Evolutionary conservation across 345 rosid species (phyloP), one percentile per base, ranked within the genome.

Genomic region (Eucalyptus rudis): DNA sequence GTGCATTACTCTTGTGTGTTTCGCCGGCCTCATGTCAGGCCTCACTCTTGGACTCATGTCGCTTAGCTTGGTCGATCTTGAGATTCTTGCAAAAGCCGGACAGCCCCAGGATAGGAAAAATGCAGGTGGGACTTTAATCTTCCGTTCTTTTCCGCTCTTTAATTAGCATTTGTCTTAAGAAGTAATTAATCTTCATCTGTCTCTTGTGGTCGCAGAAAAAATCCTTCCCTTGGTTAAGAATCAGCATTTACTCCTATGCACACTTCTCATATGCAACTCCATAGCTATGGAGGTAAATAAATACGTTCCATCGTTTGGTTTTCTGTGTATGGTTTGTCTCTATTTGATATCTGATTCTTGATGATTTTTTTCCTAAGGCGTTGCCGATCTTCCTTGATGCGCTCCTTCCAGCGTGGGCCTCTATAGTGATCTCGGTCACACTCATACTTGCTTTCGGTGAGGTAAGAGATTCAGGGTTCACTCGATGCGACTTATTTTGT

Each of bases 11-110:
- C 94, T 97, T 29, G 99, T 96, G 50, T 90, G 68, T 40, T 97
- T 97, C 31, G 98, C 98, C 51, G 99, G 99, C 87, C 93, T 97
- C 80, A 96, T 97, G 99, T 97, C 99, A 52, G 99, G 99, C 27
- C 95, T 97, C 43, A 96, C 98, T 49, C 90, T 97, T 29, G 99
- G 99, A 56, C 98, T 97, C 90, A 97, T 97, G 98, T 96, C 98
- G 76, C 95, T 97, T 88, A 95, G 97, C 92, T 87, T 94, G 8
- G 97, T 97, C 49, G 99, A 97, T 90, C 98, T 96, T 9, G 99
- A 97, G 90, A 95, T 97, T 90, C 93, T 97, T 80, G 89, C 91
- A 89, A 96, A 92, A 90, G 96, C 98, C 15, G 99, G 99, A 83
- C 92, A 88, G 88, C 97, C 98, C n/a, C 92, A 92, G 20, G 98